Conservation (phyloP, 306 rosid species). For the Notholithocarpus densiflorus region DNA sequence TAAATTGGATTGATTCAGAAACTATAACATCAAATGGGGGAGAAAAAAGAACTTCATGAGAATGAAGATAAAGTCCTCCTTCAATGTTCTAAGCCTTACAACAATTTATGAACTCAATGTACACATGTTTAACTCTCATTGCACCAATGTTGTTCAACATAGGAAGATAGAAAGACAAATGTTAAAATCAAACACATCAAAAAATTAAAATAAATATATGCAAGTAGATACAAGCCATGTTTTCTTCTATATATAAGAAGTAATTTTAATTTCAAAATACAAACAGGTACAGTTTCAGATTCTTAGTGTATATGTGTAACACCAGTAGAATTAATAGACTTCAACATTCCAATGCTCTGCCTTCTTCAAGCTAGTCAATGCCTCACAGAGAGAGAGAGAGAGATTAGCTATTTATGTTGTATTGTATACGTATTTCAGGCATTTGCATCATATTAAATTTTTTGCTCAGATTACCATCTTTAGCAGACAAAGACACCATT, state of each 20-base stretch:
- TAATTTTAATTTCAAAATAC: neutral
- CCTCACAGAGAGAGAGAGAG: slow-evolving; percentile 29
- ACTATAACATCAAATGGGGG: neutral
- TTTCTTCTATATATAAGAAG: neutral
- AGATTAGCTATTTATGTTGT: too few relatives aligned
- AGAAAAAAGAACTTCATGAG: neutral
- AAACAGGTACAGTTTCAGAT: neutral
- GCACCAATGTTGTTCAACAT: slow-evolving; percentile 62
- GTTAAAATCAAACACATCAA: slow-evolving; percentile 1
- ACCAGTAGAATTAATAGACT: slow-evolving; percentile 52
- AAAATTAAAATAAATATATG: neutral
- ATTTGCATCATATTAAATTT: neutral
- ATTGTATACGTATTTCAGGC: too few relatives aligned
- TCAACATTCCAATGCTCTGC: slow-evolving; percentile 97
- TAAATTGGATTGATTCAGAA: neutral
- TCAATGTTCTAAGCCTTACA: slow-evolving; percentile 64
- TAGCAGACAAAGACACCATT: slow-evolving; percentile 78
- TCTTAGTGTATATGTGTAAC: too few relatives aligned
- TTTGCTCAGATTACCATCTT: slow-evolving; percentile 52
- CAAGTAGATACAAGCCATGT: neutral
- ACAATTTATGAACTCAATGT: slow-evolving; percentile 45
- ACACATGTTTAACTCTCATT: slow-evolving; percentile 49
- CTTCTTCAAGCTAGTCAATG: slow-evolving; percentile 84
- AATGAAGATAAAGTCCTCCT: slow-evolving; percentile 45
- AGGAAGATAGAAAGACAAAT: neutral